A percentile compares a stretch with the other conserved stretches of the same genome.
Evolutionary conservation across 2,329 filamentous ascomycete species (phyloP).

Genomic region (Ceratocystis albifundus): DNA sequence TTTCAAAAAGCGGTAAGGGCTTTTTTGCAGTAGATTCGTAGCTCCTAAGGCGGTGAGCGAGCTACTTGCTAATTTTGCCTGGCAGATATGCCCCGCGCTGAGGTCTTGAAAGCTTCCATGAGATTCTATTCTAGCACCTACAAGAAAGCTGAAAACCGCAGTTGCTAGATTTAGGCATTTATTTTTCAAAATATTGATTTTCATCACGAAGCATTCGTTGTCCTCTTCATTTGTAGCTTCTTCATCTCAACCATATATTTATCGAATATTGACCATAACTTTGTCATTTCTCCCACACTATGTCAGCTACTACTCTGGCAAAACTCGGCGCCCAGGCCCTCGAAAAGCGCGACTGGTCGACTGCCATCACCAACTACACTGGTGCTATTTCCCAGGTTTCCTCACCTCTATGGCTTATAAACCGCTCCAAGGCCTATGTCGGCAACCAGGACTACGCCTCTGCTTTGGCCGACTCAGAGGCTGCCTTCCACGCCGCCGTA

Average conservation of each 20-base stretch:
- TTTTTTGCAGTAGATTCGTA: background rate
- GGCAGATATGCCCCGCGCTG: conserved; percentile 17
- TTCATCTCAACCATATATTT: background rate
- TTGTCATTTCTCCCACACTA: background rate
- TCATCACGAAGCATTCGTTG: background rate
- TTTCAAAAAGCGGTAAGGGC: background rate
- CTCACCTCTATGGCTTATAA: conserved; percentile 68
- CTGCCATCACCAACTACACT: conserved; percentile 58
- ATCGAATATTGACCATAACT: background rate
- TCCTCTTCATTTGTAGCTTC: background rate
- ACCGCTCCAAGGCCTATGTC: conserved; percentile 68
- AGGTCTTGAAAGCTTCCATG: background rate
- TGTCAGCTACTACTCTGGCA: conserved; percentile 41
- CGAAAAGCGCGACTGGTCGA: conserved; percentile 49
- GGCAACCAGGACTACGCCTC: conserved; percentile 48
- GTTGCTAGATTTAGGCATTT: background rate
- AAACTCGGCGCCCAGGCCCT: conserved; percentile 55
- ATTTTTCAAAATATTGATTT: background rate
- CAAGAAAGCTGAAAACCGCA: background rate
- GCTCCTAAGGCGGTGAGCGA: conserved; percentile 12
- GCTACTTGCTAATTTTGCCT: conserved; percentile 8
- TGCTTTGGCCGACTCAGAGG: conserved; percentile 59
- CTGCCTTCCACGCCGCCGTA: conserved; percentile 49
- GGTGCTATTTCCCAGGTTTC: conserved; percentile 52
- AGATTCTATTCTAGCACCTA: conserved; percentile 14